Evolutionary conservation across 106 monocot species (phyloP), one percentile per base, ranked within the genome.

Genomic region (Dendrobium nobile): DNA sequence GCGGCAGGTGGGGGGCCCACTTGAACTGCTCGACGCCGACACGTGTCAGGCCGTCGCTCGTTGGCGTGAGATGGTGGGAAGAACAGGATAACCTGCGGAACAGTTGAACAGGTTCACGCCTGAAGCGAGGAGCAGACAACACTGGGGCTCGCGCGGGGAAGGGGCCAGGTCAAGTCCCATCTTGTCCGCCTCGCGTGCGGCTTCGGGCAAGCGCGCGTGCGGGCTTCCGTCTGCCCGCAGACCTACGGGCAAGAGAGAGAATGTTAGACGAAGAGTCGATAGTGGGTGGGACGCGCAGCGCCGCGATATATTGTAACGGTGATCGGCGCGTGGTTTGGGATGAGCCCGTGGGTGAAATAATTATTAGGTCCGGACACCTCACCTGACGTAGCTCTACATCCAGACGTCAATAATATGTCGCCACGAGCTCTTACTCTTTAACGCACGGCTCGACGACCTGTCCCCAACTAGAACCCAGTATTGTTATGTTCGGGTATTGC

Each of bases 161-260:
- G 5, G 61, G 61, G 61, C n/a, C 61, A 61, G 61, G 61, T 61
- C 61, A 61, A 61, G 22, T 61, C 61, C 22, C 61, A 61, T 61
- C 61, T 22, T 61, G 61, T 61, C 61, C 61, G 61, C 61, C 51
- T 19, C 61, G 61, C 61, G 61, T 61, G 61, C 61, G 61, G 61
- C 22, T 4, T n/a, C n/a, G 61, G 61, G 61, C 61, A 61, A 2
- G 61, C 20, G 61, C 61, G 61, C 61, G 61, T 61, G 61, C 61
- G 61, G 61, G 61, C 19, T 16, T 61, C n/a, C 0, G 61, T 19
- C 61, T n/a, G 24, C 61, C 61, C 61, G 61, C 5, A 22, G 22
- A 61, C 61, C 61, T 0, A 13, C n/a, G 61, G 61, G 4, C n/a
- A 22, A 56, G 19, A 56, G 18, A 56, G 56, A 56, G 56, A 56